Evolutionary conservation across 805 yeast species (phyloP).

Genomic region (Ascoidea asiatica): DNA sequence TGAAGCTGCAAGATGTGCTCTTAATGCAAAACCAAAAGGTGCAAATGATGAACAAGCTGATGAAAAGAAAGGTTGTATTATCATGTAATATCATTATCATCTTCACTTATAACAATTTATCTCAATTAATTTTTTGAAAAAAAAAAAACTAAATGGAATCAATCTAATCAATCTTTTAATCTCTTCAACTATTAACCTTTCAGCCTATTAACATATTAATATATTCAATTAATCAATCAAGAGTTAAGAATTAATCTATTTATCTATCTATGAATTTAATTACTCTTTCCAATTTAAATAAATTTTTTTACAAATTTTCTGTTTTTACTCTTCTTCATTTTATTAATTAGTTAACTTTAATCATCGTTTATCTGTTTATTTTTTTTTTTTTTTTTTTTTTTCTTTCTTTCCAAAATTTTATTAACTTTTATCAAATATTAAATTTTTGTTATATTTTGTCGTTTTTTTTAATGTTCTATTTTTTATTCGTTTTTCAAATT

Average conservation of each 20-base stretch:
- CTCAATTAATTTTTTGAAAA: too few relatives aligned
- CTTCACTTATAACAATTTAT: too few relatives aligned
- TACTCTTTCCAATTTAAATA: neutral
- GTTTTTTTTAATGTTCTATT: too few relatives aligned
- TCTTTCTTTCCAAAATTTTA: too few relatives aligned
- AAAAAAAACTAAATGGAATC: neutral
- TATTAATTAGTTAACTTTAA: too few relatives aligned
- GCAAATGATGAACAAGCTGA: constrained; percentile 32
- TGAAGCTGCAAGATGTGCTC: constrained; percentile 95
- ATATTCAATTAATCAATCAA: neutral
- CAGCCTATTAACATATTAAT: neutral
- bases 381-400: too few relatives aligned
- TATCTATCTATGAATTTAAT: neutral
- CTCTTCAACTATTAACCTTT: neutral
- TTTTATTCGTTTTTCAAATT: too few relatives aligned
- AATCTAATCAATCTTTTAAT: neutral
- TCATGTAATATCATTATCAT: constrained; percentile 23
- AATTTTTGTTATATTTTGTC: too few relatives aligned
- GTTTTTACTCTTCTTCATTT: neutral
- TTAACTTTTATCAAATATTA: too few relatives aligned
- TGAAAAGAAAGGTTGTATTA: constrained; percentile 21
- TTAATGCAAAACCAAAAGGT: constrained; percentile 79
- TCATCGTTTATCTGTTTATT: too few relatives aligned
- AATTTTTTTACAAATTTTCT: neutral
- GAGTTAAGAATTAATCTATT: neutral